These are phyloP conservation scores for Penicillium expansum DNA, from an alignment of 2,329 filamentous ascomycete genomes.

Conservation along the genomic window DNA sequence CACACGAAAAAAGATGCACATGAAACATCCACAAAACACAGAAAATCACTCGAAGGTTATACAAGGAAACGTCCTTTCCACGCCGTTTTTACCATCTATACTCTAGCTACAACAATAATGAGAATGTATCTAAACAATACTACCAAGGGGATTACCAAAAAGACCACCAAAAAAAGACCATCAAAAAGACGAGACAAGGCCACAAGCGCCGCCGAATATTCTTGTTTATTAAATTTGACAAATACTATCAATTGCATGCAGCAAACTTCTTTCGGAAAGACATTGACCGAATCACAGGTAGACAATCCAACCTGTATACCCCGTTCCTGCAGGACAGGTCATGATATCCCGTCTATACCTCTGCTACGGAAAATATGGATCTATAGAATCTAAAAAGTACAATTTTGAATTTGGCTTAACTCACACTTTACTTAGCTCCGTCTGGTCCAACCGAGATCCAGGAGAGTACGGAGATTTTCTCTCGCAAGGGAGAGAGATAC, in stretches of 20 bases:
- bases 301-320: not conserved
- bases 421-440: not conserved
- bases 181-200: too few relatives aligned
- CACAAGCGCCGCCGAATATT: too few relatives aligned
- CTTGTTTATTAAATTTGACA: not conserved
- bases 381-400: not conserved
- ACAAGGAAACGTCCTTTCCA: too few relatives aligned
- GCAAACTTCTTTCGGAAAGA: not conserved
- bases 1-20: not conserved
- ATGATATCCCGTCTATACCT: not conserved
- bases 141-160: too few relatives aligned
- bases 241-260: not conserved
- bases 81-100: too few relatives aligned
- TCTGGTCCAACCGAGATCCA: not conserved
- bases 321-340: not conserved
- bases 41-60: not conserved
- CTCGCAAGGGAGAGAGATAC: constrained; percentile 10
- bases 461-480: constrained; percentile 2
- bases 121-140: too few relatives aligned
- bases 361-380: not conserved
- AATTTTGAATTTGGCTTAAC: not conserved
- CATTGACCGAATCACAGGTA: not conserved
- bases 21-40: not conserved
- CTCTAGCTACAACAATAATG: too few relatives aligned
- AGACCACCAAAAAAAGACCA: too few relatives aligned